Percentiles rank a stretch among this genome's conserved stretches.
These are phyloP conservation scores for Annulohypoxylon stygium DNA, from an alignment of 495 filamentous ascomycete genomes.

Conservation along the genomic window DNA sequence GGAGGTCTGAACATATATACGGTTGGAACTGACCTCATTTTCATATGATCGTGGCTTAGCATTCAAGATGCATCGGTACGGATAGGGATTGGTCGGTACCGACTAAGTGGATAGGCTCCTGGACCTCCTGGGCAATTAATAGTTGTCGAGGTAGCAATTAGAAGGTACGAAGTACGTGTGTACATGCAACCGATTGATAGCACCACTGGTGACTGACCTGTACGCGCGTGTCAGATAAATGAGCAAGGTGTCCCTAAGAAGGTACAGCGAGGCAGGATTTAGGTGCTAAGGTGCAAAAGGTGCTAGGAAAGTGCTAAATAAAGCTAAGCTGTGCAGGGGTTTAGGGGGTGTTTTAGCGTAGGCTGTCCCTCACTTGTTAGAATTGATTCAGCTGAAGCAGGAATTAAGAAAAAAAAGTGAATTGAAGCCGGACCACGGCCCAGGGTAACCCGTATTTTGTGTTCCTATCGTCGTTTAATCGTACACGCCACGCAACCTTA, in stretches of 20 bases:
- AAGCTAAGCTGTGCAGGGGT: conserved; percentile 43
- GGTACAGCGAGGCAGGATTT: conserved; percentile 11
- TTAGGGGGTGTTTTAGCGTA: conserved; percentile 33
- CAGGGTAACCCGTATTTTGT: conserved; percentile 43
- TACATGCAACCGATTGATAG: conserved; percentile 7
- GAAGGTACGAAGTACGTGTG: conserved; percentile 27
- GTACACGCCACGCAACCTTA: conserved; percentile 46
- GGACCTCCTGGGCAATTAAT: conserved; percentile 6
- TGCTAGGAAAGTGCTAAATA: conserved; percentile 37
- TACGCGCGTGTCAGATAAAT: conserved; percentile 45
- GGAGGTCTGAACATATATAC: neutral
- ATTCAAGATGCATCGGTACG: conserved; percentile 6
- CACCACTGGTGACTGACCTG: conserved; percentile 9
- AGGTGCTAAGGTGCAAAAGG: conserved; percentile 7
- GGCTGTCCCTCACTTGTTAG: conserved; percentile 28
- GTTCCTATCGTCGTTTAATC: conserved; percentile 41
- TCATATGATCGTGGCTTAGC: conserved; percentile 17
- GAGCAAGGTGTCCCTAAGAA: conserved; percentile 42
- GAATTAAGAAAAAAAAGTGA: conserved; percentile 25
- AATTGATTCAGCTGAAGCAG: conserved; percentile 42
- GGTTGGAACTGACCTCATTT: conserved; percentile 1
- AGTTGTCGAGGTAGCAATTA: too few relatives aligned
- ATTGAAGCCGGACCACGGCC: conserved; percentile 41
- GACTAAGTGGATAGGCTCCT: conserved; percentile 22
- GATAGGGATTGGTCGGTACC: conserved; percentile 11